Evolutionary conservation across 2,329 filamentous ascomycete species (phyloP).

Genomic region (Venturia aucupariae): DNA sequence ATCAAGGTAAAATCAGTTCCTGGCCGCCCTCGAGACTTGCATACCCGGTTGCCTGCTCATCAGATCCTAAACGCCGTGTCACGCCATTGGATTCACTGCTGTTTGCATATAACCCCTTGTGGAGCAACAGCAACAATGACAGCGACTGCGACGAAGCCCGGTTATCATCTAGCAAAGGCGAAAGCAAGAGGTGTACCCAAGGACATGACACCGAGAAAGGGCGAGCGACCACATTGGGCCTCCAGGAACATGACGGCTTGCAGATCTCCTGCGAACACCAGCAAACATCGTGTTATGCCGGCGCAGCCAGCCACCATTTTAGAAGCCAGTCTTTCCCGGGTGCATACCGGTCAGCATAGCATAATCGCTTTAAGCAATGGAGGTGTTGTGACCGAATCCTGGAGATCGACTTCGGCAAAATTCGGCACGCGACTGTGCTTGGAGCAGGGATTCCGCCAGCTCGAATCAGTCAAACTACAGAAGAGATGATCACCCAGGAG

Average conservation of each 20-base stretch:
- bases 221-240: no score
- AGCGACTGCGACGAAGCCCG: no score
- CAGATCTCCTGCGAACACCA: not conserved
- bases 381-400: not conserved
- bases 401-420: not conserved
- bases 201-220: not conserved
- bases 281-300: not conserved
- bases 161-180: no score
- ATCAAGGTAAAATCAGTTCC: not conserved
- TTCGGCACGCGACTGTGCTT: not conserved
- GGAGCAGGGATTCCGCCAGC: not conserved
- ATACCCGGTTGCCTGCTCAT: not conserved
- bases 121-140: no score
- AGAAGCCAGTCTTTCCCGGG: not conserved
- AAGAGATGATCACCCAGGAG: no score
- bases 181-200: no score
- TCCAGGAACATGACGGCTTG: no score
- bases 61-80: not conserved
- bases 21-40: not conserved
- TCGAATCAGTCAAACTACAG: not conserved
- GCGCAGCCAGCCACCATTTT: not conserved
- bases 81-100: no score
- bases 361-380: not conserved
- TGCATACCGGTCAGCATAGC: not conserved
- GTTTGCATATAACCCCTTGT: no score